Percentiles rank a stretch among this genome's conserved stretches.
Evolutionary conservation across 306 rosid species (phyloP).

Genomic region (Quercus agrifolia): DNA sequence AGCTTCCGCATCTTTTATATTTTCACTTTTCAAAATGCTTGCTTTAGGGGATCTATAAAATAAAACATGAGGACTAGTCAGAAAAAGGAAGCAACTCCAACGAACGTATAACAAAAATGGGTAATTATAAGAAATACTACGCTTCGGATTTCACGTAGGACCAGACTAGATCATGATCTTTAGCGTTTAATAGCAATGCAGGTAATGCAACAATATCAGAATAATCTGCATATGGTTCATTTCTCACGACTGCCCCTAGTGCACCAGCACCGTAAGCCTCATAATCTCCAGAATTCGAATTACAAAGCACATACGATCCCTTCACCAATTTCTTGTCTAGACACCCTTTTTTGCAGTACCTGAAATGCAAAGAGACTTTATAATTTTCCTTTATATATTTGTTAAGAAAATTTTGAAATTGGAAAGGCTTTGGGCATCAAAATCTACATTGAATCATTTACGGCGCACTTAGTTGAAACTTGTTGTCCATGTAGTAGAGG

Average conservation of each 20-base stretch:
- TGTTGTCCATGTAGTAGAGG: slow-evolving; percentile 4
- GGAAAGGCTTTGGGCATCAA: background rate
- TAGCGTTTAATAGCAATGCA: background rate
- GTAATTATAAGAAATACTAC: background rate
- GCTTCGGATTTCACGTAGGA: background rate
- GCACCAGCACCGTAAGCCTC: slow-evolving; percentile 17
- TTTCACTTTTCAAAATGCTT: slow-evolving; percentile 6
- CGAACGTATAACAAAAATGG: too few species aligned
- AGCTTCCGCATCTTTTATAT: background rate
- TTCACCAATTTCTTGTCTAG: slow-evolving; percentile 6
- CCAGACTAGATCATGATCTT: background rate
- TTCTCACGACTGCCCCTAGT: slow-evolving; percentile 6
- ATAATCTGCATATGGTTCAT: background rate
- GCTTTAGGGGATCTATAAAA: background rate
- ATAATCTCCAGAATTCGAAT: background rate
- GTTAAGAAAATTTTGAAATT: background rate
- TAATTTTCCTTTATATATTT: rapidly evolving
- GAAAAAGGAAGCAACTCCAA: too few species aligned
- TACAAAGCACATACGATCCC: slow-evolving; percentile 39
- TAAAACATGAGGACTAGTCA: background rate
- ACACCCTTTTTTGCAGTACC: background rate
- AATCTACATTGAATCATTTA: background rate
- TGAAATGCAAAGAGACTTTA: too few species aligned
- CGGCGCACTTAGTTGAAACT: background rate
- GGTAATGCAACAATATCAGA: slow-evolving; percentile 3